Percentiles rank a stretch among this genome's conserved stretches.
Evolutionary conservation across 2,329 filamentous ascomycete species (phyloP).

Genomic region (Beauveria sp.): DNA sequence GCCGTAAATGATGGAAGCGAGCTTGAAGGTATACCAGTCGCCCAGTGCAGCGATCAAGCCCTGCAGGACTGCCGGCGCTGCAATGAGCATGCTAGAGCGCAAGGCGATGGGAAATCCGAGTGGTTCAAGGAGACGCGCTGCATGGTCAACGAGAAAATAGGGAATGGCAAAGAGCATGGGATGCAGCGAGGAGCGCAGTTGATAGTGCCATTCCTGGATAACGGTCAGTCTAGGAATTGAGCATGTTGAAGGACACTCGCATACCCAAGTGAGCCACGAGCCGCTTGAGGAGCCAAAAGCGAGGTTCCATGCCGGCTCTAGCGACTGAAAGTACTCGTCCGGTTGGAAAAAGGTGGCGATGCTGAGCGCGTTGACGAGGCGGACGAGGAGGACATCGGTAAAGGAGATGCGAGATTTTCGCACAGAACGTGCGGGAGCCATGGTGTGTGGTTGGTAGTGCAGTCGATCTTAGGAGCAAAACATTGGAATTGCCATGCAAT

Average conservation of each 20-base stretch:
- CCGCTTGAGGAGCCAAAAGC: slow-evolving; percentile 71
- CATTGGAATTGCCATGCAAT: background rate
- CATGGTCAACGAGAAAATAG: slow-evolving; percentile 55
- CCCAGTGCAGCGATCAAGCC: slow-evolving; percentile 67
- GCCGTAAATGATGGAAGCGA: slow-evolving; percentile 69
- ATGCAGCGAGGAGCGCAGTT: slow-evolving; percentile 83
- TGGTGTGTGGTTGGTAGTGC: background rate
- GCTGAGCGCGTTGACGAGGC: slow-evolving; percentile 70
- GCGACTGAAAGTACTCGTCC: slow-evolving; percentile 92
- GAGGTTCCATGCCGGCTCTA: slow-evolving; percentile 88
- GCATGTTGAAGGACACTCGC: slow-evolving; percentile 19
- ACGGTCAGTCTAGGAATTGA: slow-evolving; percentile 13
- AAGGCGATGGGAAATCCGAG: slow-evolving; percentile 37
- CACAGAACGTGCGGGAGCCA: background rate
- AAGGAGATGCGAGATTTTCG: slow-evolving; percentile 19
- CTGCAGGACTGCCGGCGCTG: slow-evolving; percentile 68
- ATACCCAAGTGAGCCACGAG: slow-evolving; percentile 94
- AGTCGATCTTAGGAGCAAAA: background rate
- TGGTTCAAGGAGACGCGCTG: slow-evolving; percentile 44
- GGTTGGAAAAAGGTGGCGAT: slow-evolving; percentile 93
- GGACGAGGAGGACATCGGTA: slow-evolving; percentile 52
- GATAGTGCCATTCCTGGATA: slow-evolving; percentile 79
- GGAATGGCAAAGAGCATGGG: slow-evolving; percentile 75
- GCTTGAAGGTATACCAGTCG: slow-evolving; percentile 83
- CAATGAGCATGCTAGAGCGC: slow-evolving; percentile 60